Conservation (phyloP, 176 grass and related monocot species). For the Chloris gayana region DNA sequence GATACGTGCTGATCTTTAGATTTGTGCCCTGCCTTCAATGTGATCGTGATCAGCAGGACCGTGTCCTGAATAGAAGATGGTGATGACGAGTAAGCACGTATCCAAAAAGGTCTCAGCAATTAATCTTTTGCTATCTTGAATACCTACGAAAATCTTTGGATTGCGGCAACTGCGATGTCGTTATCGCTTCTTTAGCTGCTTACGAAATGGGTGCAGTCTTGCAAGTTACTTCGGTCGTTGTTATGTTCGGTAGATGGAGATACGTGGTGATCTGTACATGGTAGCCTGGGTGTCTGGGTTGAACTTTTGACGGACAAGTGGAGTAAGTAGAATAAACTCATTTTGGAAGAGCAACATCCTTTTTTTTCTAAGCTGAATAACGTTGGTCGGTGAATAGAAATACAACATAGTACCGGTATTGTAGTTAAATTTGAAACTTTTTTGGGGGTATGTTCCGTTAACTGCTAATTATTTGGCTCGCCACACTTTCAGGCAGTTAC, state of each 20-base stretch:
- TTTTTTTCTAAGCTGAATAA: too few species aligned
- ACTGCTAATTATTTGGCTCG: too few species aligned
- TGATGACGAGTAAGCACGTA: neutral
- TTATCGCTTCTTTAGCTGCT: neutral
- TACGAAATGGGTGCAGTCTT: neutral
- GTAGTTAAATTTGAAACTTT: too few species aligned
- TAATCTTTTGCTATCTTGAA: neutral
- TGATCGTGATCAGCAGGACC: neutral
- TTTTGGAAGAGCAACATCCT: neutral
- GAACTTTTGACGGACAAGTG: neutral
- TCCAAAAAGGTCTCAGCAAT: neutral
- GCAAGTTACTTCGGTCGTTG: neutral
- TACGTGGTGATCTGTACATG: constrained; percentile 1
- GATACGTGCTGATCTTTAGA: constrained; percentile 25
- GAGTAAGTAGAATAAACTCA: neutral
- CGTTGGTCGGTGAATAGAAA: too few species aligned
- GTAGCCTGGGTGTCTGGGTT: neutral
- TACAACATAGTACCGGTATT: too few species aligned
- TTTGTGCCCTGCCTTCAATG: neutral
- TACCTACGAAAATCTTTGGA: neutral
- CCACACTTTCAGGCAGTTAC: too few species aligned
- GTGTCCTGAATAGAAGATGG: neutral
- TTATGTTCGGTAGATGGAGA: neutral
- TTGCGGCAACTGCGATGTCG: neutral
- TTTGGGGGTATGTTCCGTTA: too few species aligned